A percentile compares a stretch with the other conserved stretches of the same genome.
phyloP scores from a whole-genome alignment of 1,284 basidiomycete genomes.

The Trametes hirsuta region DNA sequence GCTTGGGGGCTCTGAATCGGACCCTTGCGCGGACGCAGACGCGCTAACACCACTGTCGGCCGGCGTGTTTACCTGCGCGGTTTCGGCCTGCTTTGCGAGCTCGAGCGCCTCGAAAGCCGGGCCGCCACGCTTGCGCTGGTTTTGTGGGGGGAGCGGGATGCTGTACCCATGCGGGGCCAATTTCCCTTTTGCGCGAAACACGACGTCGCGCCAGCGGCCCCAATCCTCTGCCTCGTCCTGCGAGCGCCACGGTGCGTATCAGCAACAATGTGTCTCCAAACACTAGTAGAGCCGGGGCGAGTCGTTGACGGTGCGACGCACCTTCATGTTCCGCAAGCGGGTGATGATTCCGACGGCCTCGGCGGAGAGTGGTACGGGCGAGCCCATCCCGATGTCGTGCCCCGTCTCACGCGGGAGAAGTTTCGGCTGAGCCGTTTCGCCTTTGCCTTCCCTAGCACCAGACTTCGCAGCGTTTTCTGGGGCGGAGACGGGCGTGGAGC shows the following conservation, averaged over 20 bases:
- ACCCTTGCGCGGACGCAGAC: neutral
- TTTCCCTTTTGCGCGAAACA: slow-evolving; percentile 73
- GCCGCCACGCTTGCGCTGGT: slow-evolving; percentile 58
- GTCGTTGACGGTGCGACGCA: slow-evolving; percentile 30
- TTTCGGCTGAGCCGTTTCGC: slow-evolving; percentile 33
- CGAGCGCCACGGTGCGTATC: too few relatives aligned
- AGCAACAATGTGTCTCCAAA: neutral
- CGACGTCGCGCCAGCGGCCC: slow-evolving; percentile 86
- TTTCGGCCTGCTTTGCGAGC: neutral
- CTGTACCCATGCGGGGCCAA: slow-evolving; percentile 52
- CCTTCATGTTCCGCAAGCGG: slow-evolving; percentile 85
- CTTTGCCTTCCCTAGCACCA: neutral
- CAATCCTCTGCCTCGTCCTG: slow-evolving; percentile 92
- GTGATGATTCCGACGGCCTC: slow-evolving; percentile 88
- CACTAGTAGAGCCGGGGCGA: neutral
- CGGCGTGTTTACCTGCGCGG: neutral
- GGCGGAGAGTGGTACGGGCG: slow-evolving; percentile 82
- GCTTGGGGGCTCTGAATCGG: slow-evolving; percentile 3
- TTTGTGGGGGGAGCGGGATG: slow-evolving; percentile 58
- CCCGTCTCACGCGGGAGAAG: slow-evolving; percentile 81
- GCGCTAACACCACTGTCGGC: neutral
- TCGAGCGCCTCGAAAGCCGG: slow-evolving; percentile 31
- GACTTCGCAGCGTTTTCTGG: neutral
- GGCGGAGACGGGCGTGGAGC: neutral
- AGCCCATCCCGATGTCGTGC: slow-evolving; percentile 87